These are phyloP conservation scores for Microbotryomycetes sp. DNA, from an alignment of 1,284 basidiomycete genomes.

Conservation along the genomic window DNA sequence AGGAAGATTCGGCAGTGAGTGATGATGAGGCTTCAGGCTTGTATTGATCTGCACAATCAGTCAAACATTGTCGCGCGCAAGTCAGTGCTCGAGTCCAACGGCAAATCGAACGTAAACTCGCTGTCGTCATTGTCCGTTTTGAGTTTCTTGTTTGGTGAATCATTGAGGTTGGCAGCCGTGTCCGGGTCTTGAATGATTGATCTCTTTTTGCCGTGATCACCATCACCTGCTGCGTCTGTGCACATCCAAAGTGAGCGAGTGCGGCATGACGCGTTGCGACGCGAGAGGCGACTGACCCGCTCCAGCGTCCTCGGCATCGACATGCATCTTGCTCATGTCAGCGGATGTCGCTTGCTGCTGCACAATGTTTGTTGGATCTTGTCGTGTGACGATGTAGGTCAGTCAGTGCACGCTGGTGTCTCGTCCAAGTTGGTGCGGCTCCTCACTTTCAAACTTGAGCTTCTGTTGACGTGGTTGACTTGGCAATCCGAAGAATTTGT, in stretches of 20 bases:
- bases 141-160: background rate
- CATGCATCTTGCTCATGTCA: background rate
- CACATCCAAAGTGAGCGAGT: background rate
- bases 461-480: background rate
- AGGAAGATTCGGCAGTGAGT: conserved; percentile 6
- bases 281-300: background rate
- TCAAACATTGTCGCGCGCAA: too few relatives aligned
- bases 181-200: background rate
- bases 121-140: background rate
- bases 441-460: background rate
- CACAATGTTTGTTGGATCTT: too few relatives aligned
- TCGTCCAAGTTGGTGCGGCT: background rate
- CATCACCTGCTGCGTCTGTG: too few relatives aligned
- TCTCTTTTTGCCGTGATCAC: conserved; percentile 5
- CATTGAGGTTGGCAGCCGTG: background rate
- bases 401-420: background rate
- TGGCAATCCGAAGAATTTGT: background rate
- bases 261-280: background rate
- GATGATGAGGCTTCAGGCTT: conserved; percentile 19
- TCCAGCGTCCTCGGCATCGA: background rate
- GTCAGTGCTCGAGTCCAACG: background rate
- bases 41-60: too few relatives aligned
- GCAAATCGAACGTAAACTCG: background rate
- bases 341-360: background rate
- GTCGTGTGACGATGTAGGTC: too few relatives aligned